A percentile compares a stretch with the other conserved stretches of the same genome.
phyloP scores from a whole-genome alignment of 306 rosid genomes.

The Arachis stenosperma region DNA sequence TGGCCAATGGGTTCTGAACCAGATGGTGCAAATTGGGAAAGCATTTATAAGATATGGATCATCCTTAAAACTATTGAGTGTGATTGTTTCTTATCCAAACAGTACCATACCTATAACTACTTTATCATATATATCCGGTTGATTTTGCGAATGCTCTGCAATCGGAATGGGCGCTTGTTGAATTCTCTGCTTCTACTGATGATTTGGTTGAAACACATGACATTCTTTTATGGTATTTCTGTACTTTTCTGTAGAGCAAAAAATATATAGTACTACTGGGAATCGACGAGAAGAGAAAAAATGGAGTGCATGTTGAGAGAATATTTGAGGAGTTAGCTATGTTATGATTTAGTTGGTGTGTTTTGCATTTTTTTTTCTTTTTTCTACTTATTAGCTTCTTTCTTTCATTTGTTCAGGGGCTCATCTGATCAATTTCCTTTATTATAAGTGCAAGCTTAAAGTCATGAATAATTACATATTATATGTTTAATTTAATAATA shows the following conservation, averaged over 20 bases:
- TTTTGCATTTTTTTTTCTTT: too few relatives aligned
- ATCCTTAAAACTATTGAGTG: constrained; percentile 21
- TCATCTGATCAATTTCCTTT: too few relatives aligned
- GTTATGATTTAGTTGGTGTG: too few relatives aligned
- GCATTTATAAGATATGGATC: constrained; percentile 40
- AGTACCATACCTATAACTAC: background rate
- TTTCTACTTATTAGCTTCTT: too few relatives aligned
- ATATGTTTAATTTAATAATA: too few relatives aligned
- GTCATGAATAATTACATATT: too few relatives aligned
- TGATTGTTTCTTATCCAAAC: constrained; percentile 20
- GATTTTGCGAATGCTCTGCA: constrained; percentile 14
- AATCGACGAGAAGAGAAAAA: too few relatives aligned
- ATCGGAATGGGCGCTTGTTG: constrained; percentile 22
- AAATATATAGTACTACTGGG: too few relatives aligned
- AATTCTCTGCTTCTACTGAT: constrained; percentile 43
- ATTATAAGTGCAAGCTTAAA: too few relatives aligned
- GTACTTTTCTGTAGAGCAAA: background rate
- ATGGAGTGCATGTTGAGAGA: too few relatives aligned
- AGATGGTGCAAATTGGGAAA: constrained; percentile 10
- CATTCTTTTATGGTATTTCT: constrained; percentile 44
- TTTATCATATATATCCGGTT: background rate
- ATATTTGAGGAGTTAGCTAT: too few relatives aligned
- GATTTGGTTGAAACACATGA: constrained; percentile 40
- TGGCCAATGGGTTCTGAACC: background rate
- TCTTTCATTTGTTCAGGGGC: too few relatives aligned